phyloP scores from a whole-genome alignment of 176 grass and related monocot genomes.

The Oryza coarctata region DNA sequence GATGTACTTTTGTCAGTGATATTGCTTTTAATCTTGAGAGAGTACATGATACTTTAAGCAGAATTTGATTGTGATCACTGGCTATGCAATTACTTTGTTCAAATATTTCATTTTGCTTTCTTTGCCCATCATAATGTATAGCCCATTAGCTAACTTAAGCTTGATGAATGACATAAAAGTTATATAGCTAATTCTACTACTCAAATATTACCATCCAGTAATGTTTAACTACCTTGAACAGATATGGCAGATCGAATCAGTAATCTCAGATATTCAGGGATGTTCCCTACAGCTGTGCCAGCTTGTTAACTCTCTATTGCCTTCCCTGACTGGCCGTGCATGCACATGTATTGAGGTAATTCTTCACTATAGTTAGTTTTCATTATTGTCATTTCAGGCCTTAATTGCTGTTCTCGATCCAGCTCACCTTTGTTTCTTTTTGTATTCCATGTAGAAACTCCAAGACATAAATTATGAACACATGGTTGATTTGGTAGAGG shows the following conservation, averaged over 20 bases:
- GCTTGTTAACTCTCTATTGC: slow-evolving; percentile 59
- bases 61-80: slow-evolving; percentile 7
- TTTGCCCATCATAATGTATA: slow-evolving; percentile 6
- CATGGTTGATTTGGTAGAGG: slow-evolving; percentile 56
- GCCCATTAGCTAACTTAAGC: neutral
- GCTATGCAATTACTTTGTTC: neutral
- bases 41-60: slow-evolving; percentile 3
- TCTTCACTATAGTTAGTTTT: slow-evolving; percentile 10
- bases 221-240: slow-evolving; percentile 52
- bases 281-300: slow-evolving; percentile 68
- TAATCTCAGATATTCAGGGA: slow-evolving; percentile 70
- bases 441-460: slow-evolving; percentile 49
- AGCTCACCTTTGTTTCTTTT: slow-evolving; percentile 27
- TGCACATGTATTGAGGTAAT: slow-evolving; percentile 84
- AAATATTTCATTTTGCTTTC: neutral
- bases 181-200: neutral
- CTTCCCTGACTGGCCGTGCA: slow-evolving; percentile 42
- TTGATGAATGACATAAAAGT: slow-evolving; percentile 26
- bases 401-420: neutral
- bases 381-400: neutral
- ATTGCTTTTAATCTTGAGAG: neutral
- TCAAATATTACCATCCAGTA: slow-evolving; percentile 2
- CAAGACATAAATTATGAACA: slow-evolving; percentile 58
- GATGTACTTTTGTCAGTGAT: neutral
- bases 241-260: slow-evolving; percentile 73